Conservation (phyloP, 2,329 filamentous ascomycete species). For the Ophiostoma tasmaniense region DNA sequence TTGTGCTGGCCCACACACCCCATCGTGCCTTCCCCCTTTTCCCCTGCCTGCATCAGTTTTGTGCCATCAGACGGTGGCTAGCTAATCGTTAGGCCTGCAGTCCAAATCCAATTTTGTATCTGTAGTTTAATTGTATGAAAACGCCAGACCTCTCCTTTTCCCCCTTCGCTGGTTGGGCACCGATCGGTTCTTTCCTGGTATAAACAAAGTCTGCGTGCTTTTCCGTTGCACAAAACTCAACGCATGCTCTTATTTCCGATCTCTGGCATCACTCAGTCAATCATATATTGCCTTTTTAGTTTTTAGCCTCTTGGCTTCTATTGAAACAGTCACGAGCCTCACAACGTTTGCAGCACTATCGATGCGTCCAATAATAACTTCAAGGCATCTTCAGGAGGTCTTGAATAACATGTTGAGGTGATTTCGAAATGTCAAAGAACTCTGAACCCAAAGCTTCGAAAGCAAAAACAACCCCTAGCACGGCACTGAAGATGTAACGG, state of each 20-base stretch:
- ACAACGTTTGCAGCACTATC: background rate
- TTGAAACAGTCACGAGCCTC: background rate
- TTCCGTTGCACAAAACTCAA: background rate
- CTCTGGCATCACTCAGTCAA: background rate
- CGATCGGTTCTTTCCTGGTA: background rate
- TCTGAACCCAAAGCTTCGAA: background rate
- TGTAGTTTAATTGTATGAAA: no score
- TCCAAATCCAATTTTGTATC: background rate
- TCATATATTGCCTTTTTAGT: background rate
- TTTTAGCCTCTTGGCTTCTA: background rate
- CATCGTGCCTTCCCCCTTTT: slow-evolving; percentile 15
- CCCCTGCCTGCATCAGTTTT: slow-evolving; percentile 4
- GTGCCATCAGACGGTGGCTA: background rate
- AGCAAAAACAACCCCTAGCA: background rate
- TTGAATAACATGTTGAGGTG: background rate
- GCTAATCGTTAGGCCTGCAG: background rate
- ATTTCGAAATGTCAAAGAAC: background rate
- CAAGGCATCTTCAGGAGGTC: background rate
- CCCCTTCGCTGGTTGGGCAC: background rate
- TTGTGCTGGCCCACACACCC: slow-evolving; percentile 5
- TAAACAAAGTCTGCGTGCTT: background rate
- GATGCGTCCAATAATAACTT: background rate
- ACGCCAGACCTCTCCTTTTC: background rate
- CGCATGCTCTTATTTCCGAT: background rate
- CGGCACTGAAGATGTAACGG: background rate